phyloP scores from a whole-genome alignment of 495 filamentous ascomycete species.

The Penicillium simplicissimum region DNA sequence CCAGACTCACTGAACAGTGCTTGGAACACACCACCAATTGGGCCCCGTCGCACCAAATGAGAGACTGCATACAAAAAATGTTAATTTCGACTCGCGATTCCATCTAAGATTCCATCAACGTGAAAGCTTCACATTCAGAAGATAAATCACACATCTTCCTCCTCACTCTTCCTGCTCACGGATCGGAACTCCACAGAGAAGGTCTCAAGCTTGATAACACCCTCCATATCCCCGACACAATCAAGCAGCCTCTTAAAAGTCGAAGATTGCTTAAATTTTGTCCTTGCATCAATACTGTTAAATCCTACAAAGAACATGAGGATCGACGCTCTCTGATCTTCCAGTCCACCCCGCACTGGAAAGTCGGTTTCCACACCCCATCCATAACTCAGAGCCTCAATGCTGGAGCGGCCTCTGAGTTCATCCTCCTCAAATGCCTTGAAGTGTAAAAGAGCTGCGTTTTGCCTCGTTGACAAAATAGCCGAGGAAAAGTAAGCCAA shows the following conservation, averaged over 20 bases:
- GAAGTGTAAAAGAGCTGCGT: neutral
- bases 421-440: neutral
- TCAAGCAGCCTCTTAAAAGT: neutral
- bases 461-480: neutral
- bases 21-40: too few species aligned
- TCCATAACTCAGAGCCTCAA: neutral
- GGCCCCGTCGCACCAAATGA: too few species aligned
- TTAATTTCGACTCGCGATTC: too few species aligned
- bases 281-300: neutral
- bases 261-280: neutral
- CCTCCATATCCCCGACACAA: neutral
- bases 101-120: too few species aligned
- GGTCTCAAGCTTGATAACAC: neutral
- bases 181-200: neutral
- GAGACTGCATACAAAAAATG: too few species aligned
- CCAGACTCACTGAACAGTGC: too few species aligned
- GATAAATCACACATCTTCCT: neutral
- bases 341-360: neutral
- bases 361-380: conserved; percentile 6
- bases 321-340: neutral
- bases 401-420: neutral
- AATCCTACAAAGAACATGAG: neutral
- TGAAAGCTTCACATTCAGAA: neutral
- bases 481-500: neutral
- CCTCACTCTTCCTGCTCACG: neutral